Percentiles rank a stretch among this genome's conserved stretches.
phyloP scores from a whole-genome alignment of 805 yeast species.

The Teunomyces cretensis region DNA sequence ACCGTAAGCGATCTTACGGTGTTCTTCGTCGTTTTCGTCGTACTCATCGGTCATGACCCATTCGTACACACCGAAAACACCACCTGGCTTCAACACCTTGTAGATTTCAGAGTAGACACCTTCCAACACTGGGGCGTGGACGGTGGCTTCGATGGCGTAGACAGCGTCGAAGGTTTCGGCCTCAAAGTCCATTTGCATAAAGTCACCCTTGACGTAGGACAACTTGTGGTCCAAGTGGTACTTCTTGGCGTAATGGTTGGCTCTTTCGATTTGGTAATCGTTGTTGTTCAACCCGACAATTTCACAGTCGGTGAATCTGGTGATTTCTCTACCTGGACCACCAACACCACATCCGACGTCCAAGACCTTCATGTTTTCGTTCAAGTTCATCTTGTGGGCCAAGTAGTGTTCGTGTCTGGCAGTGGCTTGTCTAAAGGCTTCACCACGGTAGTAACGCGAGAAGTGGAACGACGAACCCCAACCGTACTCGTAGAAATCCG shows the following conservation, averaged over 20 bases:
- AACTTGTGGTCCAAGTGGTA: conserved; percentile 69
- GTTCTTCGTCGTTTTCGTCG: conserved; percentile 83
- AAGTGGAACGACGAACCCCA: conserved; percentile 99
- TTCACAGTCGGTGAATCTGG: conserved; percentile 83
- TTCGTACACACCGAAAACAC: conserved; percentile 95
- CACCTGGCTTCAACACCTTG: conserved; percentile 97
- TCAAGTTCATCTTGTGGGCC: conserved; percentile 81
- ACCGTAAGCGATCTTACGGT: conserved; percentile 93
- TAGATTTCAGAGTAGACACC: conserved; percentile 94
- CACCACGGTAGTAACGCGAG: conserved; percentile 90
- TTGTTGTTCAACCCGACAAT: conserved; percentile 93
- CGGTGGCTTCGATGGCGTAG: conserved; percentile 98
- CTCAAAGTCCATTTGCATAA: conserved; percentile 98
- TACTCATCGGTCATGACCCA: conserved; percentile 98
- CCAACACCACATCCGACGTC: conserved; percentile 99
- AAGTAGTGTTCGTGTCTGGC: conserved; percentile 97
- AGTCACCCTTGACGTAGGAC: conserved; percentile 92
- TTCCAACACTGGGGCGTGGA: conserved; percentile 93
- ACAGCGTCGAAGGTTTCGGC: conserved; percentile 91
- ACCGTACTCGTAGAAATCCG: conserved; percentile 98
- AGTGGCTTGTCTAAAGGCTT: conserved; percentile 88
- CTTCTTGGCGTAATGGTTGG: conserved; percentile 72
- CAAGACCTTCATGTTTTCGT: conserved; percentile 79
- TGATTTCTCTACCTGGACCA: conserved; percentile 97
- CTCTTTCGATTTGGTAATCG: conserved; percentile 94